These are phyloP conservation scores for Globisporangium alternatum DNA, from an alignment of 352 stramenopile genomes.

Conservation along the genomic window DNA sequence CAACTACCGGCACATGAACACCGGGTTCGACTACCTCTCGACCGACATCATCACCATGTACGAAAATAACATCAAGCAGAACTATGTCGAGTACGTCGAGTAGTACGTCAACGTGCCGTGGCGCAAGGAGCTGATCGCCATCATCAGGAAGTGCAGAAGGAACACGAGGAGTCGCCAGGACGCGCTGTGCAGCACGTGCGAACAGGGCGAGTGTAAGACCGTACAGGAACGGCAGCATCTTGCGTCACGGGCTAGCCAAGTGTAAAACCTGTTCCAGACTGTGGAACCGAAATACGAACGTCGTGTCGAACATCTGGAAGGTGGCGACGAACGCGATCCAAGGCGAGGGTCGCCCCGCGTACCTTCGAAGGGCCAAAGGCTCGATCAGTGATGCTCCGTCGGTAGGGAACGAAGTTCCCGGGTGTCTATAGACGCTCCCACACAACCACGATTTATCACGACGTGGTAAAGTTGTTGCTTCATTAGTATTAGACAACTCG, in stretches of 20 bases:
- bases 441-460: not conserved
- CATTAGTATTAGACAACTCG: too few species aligned
- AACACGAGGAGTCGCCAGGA: not conserved
- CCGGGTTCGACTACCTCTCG: not conserved
- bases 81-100: not conserved
- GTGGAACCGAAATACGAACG: not conserved
- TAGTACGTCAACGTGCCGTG: not conserved
- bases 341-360: not conserved
- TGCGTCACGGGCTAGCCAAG: not conserved
- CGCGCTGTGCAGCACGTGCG: not conserved
- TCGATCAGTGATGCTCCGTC: not conserved
- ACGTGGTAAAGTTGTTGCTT: too few species aligned
- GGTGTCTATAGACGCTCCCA: not conserved
- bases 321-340: not conserved
- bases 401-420: not conserved
- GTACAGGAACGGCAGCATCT: not conserved
- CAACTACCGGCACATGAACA: not conserved
- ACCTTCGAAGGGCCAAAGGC: not conserved
- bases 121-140: not conserved
- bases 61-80: not conserved
- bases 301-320: not conserved
- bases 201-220: not conserved
- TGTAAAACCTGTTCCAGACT: not conserved
- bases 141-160: not conserved
- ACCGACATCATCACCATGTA: not conserved